These are phyloP conservation scores for Mucor saturninus DNA, from an alignment of 371 early-diverging fungal species.

Conservation along the genomic window DNA sequence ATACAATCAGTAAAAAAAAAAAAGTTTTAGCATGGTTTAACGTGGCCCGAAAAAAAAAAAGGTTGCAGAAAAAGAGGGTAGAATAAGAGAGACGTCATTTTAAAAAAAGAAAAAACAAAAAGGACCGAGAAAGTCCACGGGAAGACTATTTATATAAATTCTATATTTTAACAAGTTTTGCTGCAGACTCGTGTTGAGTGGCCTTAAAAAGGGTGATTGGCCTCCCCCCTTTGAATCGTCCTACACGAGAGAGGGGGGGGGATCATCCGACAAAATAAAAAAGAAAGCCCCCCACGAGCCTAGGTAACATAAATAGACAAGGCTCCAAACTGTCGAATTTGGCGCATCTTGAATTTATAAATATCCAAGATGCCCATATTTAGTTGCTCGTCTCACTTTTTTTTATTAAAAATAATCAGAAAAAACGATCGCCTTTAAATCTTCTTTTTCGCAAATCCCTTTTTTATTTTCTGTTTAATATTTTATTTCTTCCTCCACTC, in stretches of 20 bases:
- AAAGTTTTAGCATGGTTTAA: too few relatives aligned
- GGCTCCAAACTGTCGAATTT: background rate
- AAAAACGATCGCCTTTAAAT: constrained; percentile 16
- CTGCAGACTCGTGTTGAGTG: background rate
- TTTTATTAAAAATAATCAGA: background rate
- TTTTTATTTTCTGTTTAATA: constrained; percentile 7
- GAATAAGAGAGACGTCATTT: too few relatives aligned
- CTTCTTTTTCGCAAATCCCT: constrained; percentile 3
- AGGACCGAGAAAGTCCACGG: background rate
- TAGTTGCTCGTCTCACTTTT: constrained; percentile 1
- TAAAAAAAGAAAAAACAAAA: background rate
- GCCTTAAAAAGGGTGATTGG: background rate
- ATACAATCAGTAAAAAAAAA: too few relatives aligned
- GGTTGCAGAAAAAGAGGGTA: too few relatives aligned
- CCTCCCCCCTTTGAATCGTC: too few relatives aligned
- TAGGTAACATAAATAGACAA: constrained; percentile 12
- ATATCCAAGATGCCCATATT: constrained; percentile 7
- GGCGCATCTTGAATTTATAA: constrained; percentile 16
- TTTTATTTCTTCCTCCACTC: constrained; percentile 8
- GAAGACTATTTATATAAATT: background rate
- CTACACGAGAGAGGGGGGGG: background rate
- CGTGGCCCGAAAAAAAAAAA: too few relatives aligned
- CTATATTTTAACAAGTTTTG: too few relatives aligned
- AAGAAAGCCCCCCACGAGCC: constrained; percentile 11
- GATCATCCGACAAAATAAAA: constrained; percentile 13